Evolutionary conservation across 495 filamentous ascomycete species (phyloP).

Genomic region (Letharia columbiana): DNA sequence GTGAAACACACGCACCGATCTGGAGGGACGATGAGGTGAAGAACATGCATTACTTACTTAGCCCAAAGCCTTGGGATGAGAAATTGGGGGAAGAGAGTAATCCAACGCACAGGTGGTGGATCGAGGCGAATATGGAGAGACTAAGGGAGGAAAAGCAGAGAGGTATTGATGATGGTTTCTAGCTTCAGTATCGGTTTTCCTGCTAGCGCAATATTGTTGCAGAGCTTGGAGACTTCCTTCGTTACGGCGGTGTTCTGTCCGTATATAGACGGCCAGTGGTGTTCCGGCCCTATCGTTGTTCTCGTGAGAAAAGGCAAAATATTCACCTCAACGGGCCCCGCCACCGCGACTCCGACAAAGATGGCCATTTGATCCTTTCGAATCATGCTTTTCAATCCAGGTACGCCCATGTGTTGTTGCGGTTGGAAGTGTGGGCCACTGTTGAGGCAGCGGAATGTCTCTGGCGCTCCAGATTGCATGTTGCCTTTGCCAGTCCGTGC

Average conservation of each 20-base stretch:
- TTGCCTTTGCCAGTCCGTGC: neutral
- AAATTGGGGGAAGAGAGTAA: conserved; percentile 38
- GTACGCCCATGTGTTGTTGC: neutral
- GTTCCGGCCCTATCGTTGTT: neutral
- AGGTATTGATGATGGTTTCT: conserved; percentile 28
- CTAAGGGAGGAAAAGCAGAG: conserved; percentile 38
- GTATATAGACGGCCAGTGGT: neutral
- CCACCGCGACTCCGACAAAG: neutral
- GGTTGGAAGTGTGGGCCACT: neutral
- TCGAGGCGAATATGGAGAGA: conserved; percentile 47
- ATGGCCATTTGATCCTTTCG: neutral
- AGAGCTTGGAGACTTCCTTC: neutral
- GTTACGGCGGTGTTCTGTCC: neutral
- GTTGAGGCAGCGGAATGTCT: neutral
- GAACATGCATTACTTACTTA: conserved; percentile 74
- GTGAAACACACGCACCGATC: conserved; percentile 60
- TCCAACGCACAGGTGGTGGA: conserved; percentile 61
- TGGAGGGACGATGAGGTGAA: conserved; percentile 71
- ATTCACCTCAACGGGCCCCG: neutral
- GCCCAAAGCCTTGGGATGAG: conserved; percentile 76
- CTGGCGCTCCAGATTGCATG: neutral
- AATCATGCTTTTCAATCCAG: neutral
- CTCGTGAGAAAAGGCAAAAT: neutral
- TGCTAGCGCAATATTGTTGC: neutral
- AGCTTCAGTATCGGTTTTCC: neutral